Conservation (phyloP, 208 protist species). For the Zelonia costaricensis region DNA sequence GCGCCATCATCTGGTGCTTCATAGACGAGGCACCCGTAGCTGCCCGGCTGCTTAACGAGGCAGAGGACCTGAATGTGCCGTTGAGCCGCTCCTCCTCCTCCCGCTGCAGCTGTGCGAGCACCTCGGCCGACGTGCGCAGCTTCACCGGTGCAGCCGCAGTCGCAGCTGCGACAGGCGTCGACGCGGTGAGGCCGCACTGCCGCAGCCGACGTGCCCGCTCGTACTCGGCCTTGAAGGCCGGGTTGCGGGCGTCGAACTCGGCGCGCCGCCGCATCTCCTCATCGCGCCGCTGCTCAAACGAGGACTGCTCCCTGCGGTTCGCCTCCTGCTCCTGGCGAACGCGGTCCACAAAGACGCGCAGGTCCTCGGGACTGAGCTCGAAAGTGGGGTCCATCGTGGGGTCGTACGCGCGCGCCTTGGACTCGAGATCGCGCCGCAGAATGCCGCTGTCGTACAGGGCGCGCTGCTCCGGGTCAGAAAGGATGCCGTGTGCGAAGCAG, state of each 20-base stretch:
- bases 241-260: slow-evolving; percentile 79
- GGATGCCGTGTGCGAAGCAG: slow-evolving; percentile 81
- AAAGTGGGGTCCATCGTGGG: slow-evolving; percentile 85
- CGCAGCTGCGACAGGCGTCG: slow-evolving; percentile 13
- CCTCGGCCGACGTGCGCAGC: slow-evolving; percentile 52
- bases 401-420: slow-evolving; percentile 64
- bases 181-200: slow-evolving; percentile 9
- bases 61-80: slow-evolving; percentile 9
- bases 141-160: slow-evolving; percentile 17
- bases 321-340: slow-evolving; percentile 47
- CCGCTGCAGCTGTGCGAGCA: slow-evolving; percentile 46
- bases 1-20: slow-evolving; percentile 47
- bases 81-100: slow-evolving; percentile 47
- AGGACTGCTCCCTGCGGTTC: slow-evolving; percentile 36
- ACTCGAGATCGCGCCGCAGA: slow-evolving; percentile 63
- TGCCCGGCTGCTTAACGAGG: neutral
- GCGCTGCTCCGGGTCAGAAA: slow-evolving; percentile 78
- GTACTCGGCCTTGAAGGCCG: slow-evolving; percentile 70
- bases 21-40: slow-evolving; percentile 8
- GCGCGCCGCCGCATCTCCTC: slow-evolving; percentile 83
- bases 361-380: slow-evolving; percentile 70
- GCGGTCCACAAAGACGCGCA: slow-evolving; percentile 83
- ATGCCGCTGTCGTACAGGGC: slow-evolving; percentile 74
- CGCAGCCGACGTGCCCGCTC: slow-evolving; percentile 46
- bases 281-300: slow-evolving; percentile 76